Conservation (phyloP, 164 flowering plant species). For the Pachysandra terminalis region DNA sequence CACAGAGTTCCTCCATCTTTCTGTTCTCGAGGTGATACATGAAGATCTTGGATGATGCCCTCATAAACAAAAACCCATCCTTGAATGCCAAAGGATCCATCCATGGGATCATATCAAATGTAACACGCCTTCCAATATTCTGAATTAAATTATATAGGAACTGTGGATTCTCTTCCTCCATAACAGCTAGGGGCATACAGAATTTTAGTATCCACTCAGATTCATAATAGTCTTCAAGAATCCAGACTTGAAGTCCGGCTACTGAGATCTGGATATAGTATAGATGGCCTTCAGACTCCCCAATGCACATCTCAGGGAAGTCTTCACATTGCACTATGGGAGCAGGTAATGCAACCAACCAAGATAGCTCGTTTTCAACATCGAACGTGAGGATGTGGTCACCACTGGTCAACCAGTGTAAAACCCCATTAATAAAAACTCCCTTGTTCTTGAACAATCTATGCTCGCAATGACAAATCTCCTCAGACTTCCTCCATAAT, state of each 20-base stretch:
- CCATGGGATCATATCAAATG: constrained; percentile 15
- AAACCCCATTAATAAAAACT: constrained; percentile 23
- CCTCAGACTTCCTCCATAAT: constrained; percentile 34
- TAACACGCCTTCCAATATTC: constrained; percentile 3
- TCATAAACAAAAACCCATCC: constrained; percentile 33
- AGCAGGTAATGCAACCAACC: constrained; percentile 30
- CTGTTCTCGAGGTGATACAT: constrained; percentile 18
- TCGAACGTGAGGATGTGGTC: constrained; percentile 33
- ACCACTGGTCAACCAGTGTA: constrained; percentile 43
- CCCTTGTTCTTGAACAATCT: constrained; percentile 26
- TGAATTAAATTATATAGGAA: constrained; percentile 17
- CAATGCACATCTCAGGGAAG: constrained; percentile 34
- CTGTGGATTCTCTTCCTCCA: constrained; percentile 31
- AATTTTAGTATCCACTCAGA: constrained; percentile 28
- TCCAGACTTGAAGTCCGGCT: constrained; percentile 40
- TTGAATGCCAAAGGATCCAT: constrained; percentile 38
- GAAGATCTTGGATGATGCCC: constrained; percentile 21
- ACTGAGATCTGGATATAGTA: constrained; percentile 27
- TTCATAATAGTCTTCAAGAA: constrained; percentile 30
- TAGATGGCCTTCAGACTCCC: constrained; percentile 39
- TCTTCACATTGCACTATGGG: constrained; percentile 6
- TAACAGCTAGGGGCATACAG: constrained; percentile 20
- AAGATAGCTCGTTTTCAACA: constrained; percentile 31
- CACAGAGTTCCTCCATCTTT: constrained; percentile 25
- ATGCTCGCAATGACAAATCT: constrained; percentile 24